These are phyloP conservation scores for Tilletia horrida DNA, from an alignment of 1,284 basidiomycete genomes.

Conservation along the genomic window DNA sequence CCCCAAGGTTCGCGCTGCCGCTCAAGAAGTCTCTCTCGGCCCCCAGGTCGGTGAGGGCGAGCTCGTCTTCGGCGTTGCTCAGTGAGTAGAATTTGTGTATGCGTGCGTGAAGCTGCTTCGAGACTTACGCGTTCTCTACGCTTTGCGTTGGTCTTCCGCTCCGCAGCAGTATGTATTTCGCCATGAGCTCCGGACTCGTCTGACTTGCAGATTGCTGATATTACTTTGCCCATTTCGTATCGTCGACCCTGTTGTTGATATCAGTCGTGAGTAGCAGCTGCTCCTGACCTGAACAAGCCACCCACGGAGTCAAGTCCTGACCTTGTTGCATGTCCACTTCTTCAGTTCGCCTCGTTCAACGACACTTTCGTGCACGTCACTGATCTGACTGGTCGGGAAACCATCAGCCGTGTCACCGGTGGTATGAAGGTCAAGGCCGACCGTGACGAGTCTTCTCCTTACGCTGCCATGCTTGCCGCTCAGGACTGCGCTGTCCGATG, in stretches of 20 bases:
- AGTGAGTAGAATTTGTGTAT: background rate
- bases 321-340: too few species aligned
- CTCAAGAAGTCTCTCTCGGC: slow-evolving; percentile 53
- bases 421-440: slow-evolving; percentile 99
- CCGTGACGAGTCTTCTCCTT: slow-evolving; percentile 98
- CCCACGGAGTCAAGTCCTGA: background rate
- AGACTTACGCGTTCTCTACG: too few species aligned
- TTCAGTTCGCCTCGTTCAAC: slow-evolving; percentile 68
- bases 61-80: slow-evolving; percentile 55
- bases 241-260: too few species aligned
- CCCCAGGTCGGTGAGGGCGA: slow-evolving; percentile 54
- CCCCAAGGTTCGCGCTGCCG: slow-evolving; percentile 50
- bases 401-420: slow-evolving; percentile 93
- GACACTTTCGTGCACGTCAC: slow-evolving; percentile 99
- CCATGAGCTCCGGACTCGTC: too few species aligned
- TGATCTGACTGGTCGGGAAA: slow-evolving; percentile 98
- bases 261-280: slow-evolving; percentile 8
- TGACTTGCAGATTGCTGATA: too few species aligned
- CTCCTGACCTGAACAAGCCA: background rate
- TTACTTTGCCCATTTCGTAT: too few species aligned
- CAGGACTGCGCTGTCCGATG: slow-evolving; percentile 94
- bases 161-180: too few species aligned
- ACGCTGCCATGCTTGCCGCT: slow-evolving; percentile 98
- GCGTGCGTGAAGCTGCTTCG: too few species aligned
- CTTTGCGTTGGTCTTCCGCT: too few species aligned